Evolutionary conservation across 768 basidiomycete genomes (phyloP).

Genomic region (Leccinellum luteum): DNA sequence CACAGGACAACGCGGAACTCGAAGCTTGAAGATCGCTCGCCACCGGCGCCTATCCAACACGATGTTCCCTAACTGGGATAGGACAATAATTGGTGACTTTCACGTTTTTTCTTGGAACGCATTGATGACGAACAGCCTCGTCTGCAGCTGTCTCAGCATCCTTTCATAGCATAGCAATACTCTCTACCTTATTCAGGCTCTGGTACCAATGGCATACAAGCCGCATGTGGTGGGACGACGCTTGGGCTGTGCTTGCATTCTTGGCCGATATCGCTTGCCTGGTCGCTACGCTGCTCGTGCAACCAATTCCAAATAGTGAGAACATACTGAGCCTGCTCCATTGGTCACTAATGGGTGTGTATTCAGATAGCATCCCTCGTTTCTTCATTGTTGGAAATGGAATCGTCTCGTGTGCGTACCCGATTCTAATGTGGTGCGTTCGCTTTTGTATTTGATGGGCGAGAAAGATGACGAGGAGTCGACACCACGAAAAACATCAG

Average conservation of each 20-base stretch:
- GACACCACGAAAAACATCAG: slow-evolving; percentile 6
- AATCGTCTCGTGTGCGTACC: slow-evolving; percentile 18
- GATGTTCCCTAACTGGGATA: slow-evolving; percentile 18
- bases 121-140: slow-evolving; percentile 1
- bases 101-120: neutral
- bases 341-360: neutral
- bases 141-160: slow-evolving; percentile 10
- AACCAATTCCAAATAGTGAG: slow-evolving; percentile 10
- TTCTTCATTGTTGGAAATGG: slow-evolving; percentile 7
- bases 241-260: slow-evolving; percentile 16
- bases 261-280: slow-evolving; percentile 13
- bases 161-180: slow-evolving; percentile 22
- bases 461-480: neutral
- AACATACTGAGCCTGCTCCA: neutral
- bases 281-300: slow-evolving; percentile 3
- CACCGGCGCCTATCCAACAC: neutral
- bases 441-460: neutral
- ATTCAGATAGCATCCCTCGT: slow-evolving; percentile 4
- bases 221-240: slow-evolving; percentile 29
- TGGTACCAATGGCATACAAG: slow-evolving; percentile 18
- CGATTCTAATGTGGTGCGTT: slow-evolving; percentile 17
- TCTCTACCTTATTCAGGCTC: slow-evolving; percentile 22
- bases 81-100: slow-evolving; percentile 12
- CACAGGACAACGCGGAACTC: neutral
- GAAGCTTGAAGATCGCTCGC: neutral